Conservation (phyloP, 2,329 filamentous ascomycete species). For the Hirsutella minnesotensis region DNA sequence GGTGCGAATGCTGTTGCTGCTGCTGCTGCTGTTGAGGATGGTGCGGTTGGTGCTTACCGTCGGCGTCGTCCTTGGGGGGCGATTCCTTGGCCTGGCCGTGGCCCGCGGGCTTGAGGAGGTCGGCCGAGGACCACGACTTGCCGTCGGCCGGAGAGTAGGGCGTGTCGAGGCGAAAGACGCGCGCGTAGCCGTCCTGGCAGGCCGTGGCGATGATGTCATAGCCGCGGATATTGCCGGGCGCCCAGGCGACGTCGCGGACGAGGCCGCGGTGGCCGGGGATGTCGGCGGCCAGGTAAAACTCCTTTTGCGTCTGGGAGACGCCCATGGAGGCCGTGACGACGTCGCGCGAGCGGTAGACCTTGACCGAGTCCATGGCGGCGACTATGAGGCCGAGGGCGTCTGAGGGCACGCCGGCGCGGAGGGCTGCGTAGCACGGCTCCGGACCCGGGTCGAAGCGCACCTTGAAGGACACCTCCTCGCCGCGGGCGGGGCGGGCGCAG, state of each 20-base stretch:
- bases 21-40: too few relatives aligned
- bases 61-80: conserved; percentile 17
- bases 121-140: conserved; percentile 36
- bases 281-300: conserved; percentile 77
- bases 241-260: conserved; percentile 84
- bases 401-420: conserved; percentile 68
- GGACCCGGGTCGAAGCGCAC: conserved; percentile 83
- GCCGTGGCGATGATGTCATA: conserved; percentile 87
- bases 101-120: conserved; percentile 27
- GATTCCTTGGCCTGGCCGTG: conserved; percentile 12
- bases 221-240: conserved; percentile 78
- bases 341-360: conserved; percentile 67
- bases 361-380: conserved; percentile 72
- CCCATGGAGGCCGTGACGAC: conserved; percentile 39
- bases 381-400: conserved; percentile 75
- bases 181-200: conserved; percentile 80
- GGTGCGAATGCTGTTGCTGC: conserved; percentile 15
- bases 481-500: conserved; percentile 56
- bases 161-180: conserved; percentile 75
- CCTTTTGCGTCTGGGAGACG: conserved; percentile 47
- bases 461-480: conserved; percentile 78
- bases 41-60: conserved; percentile 4
- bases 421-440: conserved; percentile 63
- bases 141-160: conserved; percentile 33
- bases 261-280: conserved; percentile 62